These are phyloP conservation scores for Jacaranda mimosifolia DNA, from an alignment of 257 asterid species.

Conservation along the genomic window DNA sequence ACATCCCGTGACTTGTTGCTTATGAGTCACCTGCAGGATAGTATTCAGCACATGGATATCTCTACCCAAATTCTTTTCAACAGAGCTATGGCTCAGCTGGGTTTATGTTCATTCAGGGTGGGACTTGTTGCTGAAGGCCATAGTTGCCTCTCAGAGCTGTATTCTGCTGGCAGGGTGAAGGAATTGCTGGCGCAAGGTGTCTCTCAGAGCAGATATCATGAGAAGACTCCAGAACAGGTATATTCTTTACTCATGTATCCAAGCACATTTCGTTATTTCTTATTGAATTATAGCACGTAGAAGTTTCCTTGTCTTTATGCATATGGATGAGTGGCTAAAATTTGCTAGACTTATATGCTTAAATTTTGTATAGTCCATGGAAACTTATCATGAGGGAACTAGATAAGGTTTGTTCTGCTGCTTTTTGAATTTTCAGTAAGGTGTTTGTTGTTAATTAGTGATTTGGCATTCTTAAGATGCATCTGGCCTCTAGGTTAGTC, in stretches of 20 bases:
- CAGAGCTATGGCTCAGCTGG: slow-evolving; percentile 97
- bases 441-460: not conserved
- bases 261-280: not conserved
- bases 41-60: slow-evolving; percentile 93
- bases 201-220: slow-evolving; percentile 91
- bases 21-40: slow-evolving; percentile 98
- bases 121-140: slow-evolving; percentile 86
- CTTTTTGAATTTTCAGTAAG: not conserved
- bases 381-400: not conserved
- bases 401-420: not conserved
- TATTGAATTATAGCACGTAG: not conserved
- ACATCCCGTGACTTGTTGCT: slow-evolving; percentile 86
- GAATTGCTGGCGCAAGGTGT: slow-evolving; percentile 97
- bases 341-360: not conserved
- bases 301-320: no score
- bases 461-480: not conserved
- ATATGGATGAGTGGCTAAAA: no score
- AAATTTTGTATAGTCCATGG: no score
- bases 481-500: not conserved
- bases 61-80: slow-evolving; percentile 92
- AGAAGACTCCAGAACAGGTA: slow-evolving; percentile 99
- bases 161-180: slow-evolving; percentile 93
- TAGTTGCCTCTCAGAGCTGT: slow-evolving; percentile 86
- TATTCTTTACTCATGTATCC: not conserved
- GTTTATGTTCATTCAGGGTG: slow-evolving; percentile 85